Conservation (phyloP, 768 basidiomycete species). For the Fomitopsis pulvina region DNA sequence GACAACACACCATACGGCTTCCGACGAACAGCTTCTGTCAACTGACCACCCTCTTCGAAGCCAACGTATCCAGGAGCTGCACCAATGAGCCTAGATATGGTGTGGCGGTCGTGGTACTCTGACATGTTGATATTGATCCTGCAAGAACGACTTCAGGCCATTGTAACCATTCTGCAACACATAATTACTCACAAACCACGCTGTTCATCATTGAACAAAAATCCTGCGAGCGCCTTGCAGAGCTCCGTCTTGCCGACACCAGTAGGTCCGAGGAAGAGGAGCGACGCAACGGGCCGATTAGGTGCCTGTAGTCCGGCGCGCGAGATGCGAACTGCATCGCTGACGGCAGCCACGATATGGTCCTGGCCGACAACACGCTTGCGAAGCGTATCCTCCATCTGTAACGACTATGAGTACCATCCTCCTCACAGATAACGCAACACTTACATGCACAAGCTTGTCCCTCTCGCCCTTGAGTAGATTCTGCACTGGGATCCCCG, state of each 20-base stretch:
- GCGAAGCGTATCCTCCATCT: slow-evolving; percentile 84
- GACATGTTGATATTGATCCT: slow-evolving; percentile 94
- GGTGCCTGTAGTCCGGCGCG: slow-evolving; percentile 87
- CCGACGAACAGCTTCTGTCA: slow-evolving; percentile 60
- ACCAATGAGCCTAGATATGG: slow-evolving; percentile 85
- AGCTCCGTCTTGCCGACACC: slow-evolving; percentile 92
- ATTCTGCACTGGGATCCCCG: slow-evolving; percentile 88
- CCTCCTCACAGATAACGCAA: background rate
- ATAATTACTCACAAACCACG: slow-evolving; percentile 62
- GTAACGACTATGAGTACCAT: slow-evolving; percentile 3
- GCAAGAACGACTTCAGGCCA: background rate
- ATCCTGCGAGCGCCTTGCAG: slow-evolving; percentile 80
- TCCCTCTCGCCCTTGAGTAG: slow-evolving; percentile 86
- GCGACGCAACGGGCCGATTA: slow-evolving; percentile 85
- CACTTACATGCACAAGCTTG: slow-evolving; percentile 76
- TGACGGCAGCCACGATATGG: slow-evolving; percentile 77
- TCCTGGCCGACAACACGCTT: slow-evolving; percentile 86
- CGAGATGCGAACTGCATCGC: slow-evolving; percentile 89
- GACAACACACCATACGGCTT: slow-evolving; percentile 45
- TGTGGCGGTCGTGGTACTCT: slow-evolving; percentile 93
- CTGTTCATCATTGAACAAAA: slow-evolving; percentile 87
- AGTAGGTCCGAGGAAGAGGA: slow-evolving; percentile 86
- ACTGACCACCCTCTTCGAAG: slow-evolving; percentile 60
- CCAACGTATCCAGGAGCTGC: slow-evolving; percentile 90
- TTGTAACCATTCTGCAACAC: background rate